phyloP scores from a whole-genome alignment of 208 protist species.

The Acanthamoeba polyphaga region DNA sequence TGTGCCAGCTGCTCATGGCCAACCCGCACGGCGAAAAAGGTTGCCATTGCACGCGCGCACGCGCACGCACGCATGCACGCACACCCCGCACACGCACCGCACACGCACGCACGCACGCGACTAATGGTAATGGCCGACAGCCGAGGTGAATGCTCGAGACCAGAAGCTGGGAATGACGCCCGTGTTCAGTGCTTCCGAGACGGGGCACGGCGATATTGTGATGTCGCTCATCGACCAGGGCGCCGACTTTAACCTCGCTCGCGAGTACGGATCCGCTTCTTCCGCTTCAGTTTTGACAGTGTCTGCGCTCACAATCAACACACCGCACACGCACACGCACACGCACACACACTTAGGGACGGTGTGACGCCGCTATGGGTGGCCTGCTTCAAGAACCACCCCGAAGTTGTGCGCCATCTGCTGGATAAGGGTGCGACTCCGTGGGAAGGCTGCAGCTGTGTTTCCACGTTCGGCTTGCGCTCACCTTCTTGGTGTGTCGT shows the following conservation, averaged over 20 bases:
- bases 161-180: conserved; percentile 50
- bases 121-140: background rate
- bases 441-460: background rate
- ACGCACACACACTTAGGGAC: background rate
- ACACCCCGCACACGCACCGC: background rate
- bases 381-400: background rate
- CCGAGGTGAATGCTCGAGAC: background rate
- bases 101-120: background rate
- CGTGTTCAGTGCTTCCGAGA: background rate
- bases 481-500: too few relatives aligned
- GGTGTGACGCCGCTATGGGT: conserved; percentile 44
- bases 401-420: background rate
- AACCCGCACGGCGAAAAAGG: conserved; percentile 8
- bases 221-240: conserved; percentile 41
- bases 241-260: background rate
- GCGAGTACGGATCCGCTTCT: background rate
- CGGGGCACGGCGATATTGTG: conserved; percentile 10
- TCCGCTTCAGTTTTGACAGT: background rate
- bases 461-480: background rate
- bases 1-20: conserved; percentile 50
- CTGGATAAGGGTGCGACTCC: conserved; percentile 7
- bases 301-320: background rate
- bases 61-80: too few relatives aligned
- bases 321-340: background rate
- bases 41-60: background rate